phyloP scores from a whole-genome alignment of 2,329 filamentous ascomycete genomes.

The Trichoderma cornu-damae region DNA sequence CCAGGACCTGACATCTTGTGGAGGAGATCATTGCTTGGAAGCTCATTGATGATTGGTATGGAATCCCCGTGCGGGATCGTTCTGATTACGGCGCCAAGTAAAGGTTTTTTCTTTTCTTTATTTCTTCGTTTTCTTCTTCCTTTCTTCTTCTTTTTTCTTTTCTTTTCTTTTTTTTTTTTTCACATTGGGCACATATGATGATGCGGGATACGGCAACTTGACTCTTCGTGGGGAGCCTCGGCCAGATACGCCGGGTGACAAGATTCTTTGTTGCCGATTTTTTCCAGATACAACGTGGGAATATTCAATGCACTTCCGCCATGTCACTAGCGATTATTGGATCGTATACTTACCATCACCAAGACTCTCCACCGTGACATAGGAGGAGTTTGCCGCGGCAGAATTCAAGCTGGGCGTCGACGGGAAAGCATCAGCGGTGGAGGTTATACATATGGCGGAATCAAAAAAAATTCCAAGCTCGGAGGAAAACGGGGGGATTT shows the following conservation, averaged over 20 bases:
- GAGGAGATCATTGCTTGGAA: constrained; percentile 26
- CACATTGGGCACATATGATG: constrained; percentile 41
- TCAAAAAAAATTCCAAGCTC: constrained; percentile 12
- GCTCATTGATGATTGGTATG: constrained; percentile 31
- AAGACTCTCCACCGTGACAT: background rate
- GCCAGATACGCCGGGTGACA: constrained; percentile 16
- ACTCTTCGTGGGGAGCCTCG: constrained; percentile 21
- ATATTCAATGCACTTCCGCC: constrained; percentile 24
- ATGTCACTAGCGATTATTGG: constrained; percentile 30
- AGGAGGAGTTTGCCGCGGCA: constrained; percentile 15
- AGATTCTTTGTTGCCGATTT: constrained; percentile 25
- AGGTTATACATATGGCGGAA: constrained; percentile 9
- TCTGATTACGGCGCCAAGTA: constrained; percentile 22
- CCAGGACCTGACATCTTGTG: constrained; percentile 35
- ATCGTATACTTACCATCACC: constrained; percentile 18
- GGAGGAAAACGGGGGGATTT: too few species aligned
- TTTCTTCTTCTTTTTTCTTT: too few species aligned
- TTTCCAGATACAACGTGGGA: constrained; percentile 25
- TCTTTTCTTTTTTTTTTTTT: too few species aligned
- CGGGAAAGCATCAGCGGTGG: constrained; percentile 7
- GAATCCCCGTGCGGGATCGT: constrained; percentile 23
- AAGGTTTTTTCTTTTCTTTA: too few species aligned
- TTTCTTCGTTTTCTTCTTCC: too few species aligned
- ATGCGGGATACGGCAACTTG: constrained; percentile 37
- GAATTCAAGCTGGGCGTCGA: constrained; percentile 19